A percentile compares a stretch with the other conserved stretches of the same genome.
Evolutionary conservation across 2,329 filamentous ascomycete genomes (phyloP).

Genomic region (Amauroascus verrucosus): DNA sequence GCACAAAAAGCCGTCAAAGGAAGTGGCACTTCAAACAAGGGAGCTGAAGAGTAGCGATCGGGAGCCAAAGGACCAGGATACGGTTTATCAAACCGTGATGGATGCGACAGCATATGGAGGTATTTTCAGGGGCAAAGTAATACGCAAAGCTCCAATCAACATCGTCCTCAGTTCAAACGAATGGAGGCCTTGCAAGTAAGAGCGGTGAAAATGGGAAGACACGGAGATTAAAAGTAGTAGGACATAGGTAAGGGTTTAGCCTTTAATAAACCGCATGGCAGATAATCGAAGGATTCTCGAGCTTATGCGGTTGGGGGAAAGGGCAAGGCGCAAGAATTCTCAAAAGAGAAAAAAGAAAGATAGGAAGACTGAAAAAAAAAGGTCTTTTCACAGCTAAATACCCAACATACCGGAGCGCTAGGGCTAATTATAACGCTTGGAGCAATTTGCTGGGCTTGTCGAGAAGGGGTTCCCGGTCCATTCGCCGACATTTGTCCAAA

Average conservation of each 20-base stretch:
- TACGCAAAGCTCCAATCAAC: too few relatives aligned
- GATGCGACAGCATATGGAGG: too few relatives aligned
- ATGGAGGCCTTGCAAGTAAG: too few relatives aligned
- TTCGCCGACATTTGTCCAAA: slow-evolving; percentile 33
- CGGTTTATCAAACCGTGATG: too few relatives aligned
- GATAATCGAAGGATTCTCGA: neutral
- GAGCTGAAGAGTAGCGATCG: too few relatives aligned
- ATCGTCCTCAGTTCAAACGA: too few relatives aligned
- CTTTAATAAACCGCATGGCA: too few relatives aligned
- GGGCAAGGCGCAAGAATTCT: too few relatives aligned
- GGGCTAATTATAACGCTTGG: slow-evolving; percentile 92
- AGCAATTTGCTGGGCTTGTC: slow-evolving; percentile 52
- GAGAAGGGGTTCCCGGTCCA: slow-evolving; percentile 51
- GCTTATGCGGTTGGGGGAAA: neutral
- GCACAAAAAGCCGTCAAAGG: too few relatives aligned
- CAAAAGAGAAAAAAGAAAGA: neutral
- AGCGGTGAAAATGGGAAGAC: neutral
- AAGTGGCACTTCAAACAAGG: too few relatives aligned
- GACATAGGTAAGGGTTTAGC: neutral
- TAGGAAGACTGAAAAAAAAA: neutral
- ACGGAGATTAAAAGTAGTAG: neutral
- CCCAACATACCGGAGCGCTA: slow-evolving; percentile 67
- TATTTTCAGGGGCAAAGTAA: too few relatives aligned
- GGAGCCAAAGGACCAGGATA: too few relatives aligned
- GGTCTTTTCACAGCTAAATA: slow-evolving; percentile 6